A percentile compares a stretch with the other conserved stretches of the same genome.
These are phyloP conservation scores for Solanum pinnatisectum DNA, from an alignment of 257 asterid species.

Conservation along the genomic window DNA sequence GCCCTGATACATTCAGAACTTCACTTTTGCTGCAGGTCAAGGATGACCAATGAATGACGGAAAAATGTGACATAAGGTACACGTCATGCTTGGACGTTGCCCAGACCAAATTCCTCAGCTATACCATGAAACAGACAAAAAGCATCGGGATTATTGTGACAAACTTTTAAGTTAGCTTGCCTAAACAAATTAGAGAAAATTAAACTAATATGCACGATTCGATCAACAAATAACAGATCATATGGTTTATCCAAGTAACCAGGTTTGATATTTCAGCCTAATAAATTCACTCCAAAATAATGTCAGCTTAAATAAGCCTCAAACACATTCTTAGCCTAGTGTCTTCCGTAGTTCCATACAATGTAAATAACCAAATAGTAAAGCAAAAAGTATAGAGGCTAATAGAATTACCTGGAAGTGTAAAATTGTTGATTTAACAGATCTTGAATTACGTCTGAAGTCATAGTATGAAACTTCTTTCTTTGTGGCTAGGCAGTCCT, in stretches of 20 bases:
- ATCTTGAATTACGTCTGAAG: slow-evolving; percentile 78
- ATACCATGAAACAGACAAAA: slow-evolving; percentile 13
- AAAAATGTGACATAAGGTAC: slow-evolving; percentile 81
- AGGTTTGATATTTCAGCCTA: background rate
- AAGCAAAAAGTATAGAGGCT: background rate
- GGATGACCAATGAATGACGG: slow-evolving; percentile 90
- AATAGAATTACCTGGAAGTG: slow-evolving; percentile 67
- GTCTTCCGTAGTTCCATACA: background rate
- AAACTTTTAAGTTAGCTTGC: background rate
- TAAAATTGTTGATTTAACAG: slow-evolving; percentile 81
- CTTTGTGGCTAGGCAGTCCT: slow-evolving; percentile 68
- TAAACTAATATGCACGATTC: background rate
- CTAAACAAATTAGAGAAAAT: background rate
- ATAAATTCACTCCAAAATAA: background rate
- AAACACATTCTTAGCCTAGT: background rate
- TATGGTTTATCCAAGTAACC: background rate
- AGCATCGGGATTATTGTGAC: background rate
- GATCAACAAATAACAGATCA: background rate
- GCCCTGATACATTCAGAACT: slow-evolving; percentile 88
- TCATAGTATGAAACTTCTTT: slow-evolving; percentile 50
- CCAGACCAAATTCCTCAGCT: slow-evolving; percentile 97
- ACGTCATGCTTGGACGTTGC: slow-evolving; percentile 92
- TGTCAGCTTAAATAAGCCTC: background rate
- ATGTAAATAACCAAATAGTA: background rate
- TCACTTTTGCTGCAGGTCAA: slow-evolving; percentile 54